These are phyloP conservation scores for Incumbomyces delicatus DNA, from an alignment of 2,329 filamentous ascomycete genomes.

Conservation along the genomic window DNA sequence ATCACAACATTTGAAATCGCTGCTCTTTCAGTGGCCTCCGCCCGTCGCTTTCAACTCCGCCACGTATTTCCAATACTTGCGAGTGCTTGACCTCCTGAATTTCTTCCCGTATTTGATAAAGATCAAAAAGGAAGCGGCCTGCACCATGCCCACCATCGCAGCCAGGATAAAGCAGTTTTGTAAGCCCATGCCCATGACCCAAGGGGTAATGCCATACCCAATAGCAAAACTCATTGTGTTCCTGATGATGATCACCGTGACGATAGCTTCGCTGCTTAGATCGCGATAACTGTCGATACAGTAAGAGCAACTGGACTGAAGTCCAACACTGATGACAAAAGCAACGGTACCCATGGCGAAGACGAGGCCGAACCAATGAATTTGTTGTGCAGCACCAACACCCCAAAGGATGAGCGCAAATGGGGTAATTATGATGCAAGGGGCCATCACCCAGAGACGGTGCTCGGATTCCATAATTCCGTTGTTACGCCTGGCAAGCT, in stretches of 20 bases:
- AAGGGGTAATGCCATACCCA: conserved; percentile 42
- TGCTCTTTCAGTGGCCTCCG: not conserved
- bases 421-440: conserved; percentile 34
- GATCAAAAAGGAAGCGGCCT: conserved; percentile 18
- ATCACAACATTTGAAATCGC: too few species aligned
- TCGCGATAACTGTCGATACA: conserved; percentile 42
- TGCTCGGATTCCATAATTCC: conserved; percentile 23
- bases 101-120: not conserved
- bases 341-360: conserved; percentile 41
- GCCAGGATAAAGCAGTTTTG: conserved; percentile 19
- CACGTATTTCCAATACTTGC: not conserved
- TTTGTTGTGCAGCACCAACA: conserved; percentile 37
- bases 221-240: conserved; percentile 44
- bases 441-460: conserved; percentile 17
- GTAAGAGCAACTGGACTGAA: conserved; percentile 37
- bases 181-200: conserved; percentile 33
- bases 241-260: conserved; percentile 40
- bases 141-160: conserved; percentile 29
- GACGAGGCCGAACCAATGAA: conserved; percentile 42
- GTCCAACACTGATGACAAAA: conserved; percentile 34
- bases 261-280: conserved; percentile 40
- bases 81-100: not conserved
- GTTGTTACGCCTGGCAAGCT: conserved; percentile 18
- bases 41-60: not conserved
- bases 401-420: conserved; percentile 41